These are phyloP conservation scores for Wickerhamomyces strasburgensis DNA, from an alignment of 805 yeast species.

Conservation along the genomic window DNA sequence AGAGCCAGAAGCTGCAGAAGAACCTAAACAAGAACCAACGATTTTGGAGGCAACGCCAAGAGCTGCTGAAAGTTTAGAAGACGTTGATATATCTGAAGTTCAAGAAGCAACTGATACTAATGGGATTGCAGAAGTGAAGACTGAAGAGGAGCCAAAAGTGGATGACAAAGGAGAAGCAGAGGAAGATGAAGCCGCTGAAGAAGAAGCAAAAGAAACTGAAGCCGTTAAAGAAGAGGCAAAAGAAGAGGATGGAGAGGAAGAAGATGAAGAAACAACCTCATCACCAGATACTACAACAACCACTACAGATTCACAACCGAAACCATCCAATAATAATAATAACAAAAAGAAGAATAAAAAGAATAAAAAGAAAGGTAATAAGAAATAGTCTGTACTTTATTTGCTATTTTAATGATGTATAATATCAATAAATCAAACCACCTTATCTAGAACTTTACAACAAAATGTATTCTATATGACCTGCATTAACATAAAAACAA, in stretches of 20 bases:
- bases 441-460: too few species aligned
- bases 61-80: slow-evolving; percentile 10
- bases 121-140: too few species aligned
- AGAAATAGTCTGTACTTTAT: slow-evolving; percentile 18
- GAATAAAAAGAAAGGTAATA: slow-evolving; percentile 32
- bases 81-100: slow-evolving; percentile 11
- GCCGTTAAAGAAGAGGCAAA: slow-evolving; percentile 1
- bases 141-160: background rate
- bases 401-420: too few species aligned
- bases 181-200: background rate
- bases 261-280: slow-evolving; percentile 3
- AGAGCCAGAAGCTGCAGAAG: slow-evolving; percentile 5
- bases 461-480: too few species aligned
- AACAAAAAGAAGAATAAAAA: slow-evolving; percentile 31
- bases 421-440: too few species aligned
- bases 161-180: background rate
- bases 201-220: background rate
- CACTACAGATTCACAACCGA: slow-evolving; percentile 4
- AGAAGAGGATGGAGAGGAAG: slow-evolving; percentile 5
- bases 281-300: slow-evolving; percentile 5
- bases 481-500: slow-evolving; percentile 13
- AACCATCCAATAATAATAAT: slow-evolving; percentile 1
- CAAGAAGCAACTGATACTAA: background rate
- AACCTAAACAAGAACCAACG: background rate
- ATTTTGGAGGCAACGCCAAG: slow-evolving; percentile 1